Evolutionary conservation across 352 stramenopile genomes (phyloP).

Genomic region (Discostella stelligera): DNA sequence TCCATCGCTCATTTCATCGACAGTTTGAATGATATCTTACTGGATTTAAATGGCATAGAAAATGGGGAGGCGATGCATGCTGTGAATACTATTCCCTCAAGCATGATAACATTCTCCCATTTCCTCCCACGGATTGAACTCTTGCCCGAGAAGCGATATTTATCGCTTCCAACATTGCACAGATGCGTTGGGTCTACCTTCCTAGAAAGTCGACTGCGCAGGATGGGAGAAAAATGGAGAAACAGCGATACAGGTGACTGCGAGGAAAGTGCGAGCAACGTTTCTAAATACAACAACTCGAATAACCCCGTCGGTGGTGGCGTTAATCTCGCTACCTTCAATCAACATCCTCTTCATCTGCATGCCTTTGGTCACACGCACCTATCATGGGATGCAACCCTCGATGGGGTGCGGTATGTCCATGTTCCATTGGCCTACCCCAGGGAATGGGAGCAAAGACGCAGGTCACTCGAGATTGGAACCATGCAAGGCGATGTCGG

Average conservation of each 20-base stretch:
- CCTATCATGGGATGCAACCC: slow-evolving; percentile 43
- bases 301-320: background rate
- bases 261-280: no score
- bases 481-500: slow-evolving; percentile 32
- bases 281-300: no score
- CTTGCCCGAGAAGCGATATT: slow-evolving; percentile 51
- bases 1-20: slow-evolving; percentile 48
- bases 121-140: slow-evolving; percentile 54
- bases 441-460: slow-evolving; percentile 47
- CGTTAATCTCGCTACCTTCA: no score
- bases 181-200: slow-evolving; percentile 40
- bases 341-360: slow-evolving; percentile 18
- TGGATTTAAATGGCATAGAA: slow-evolving; percentile 35
- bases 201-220: slow-evolving; percentile 37
- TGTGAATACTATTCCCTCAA: background rate
- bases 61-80: slow-evolving; percentile 2
- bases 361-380: slow-evolving; percentile 57
- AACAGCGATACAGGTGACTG: no score
- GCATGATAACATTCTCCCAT: slow-evolving; percentile 46
- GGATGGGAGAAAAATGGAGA: slow-evolving; percentile 7
- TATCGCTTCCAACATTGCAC: slow-evolving; percentile 46
- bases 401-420: slow-evolving; percentile 48
- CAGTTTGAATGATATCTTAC: slow-evolving; percentile 47
- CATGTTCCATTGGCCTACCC: slow-evolving; percentile 56
- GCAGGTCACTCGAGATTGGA: slow-evolving; percentile 45